Conservation (phyloP, 2,329 filamentous ascomycete genomes). For the Rutstroemia sp. region DNA sequence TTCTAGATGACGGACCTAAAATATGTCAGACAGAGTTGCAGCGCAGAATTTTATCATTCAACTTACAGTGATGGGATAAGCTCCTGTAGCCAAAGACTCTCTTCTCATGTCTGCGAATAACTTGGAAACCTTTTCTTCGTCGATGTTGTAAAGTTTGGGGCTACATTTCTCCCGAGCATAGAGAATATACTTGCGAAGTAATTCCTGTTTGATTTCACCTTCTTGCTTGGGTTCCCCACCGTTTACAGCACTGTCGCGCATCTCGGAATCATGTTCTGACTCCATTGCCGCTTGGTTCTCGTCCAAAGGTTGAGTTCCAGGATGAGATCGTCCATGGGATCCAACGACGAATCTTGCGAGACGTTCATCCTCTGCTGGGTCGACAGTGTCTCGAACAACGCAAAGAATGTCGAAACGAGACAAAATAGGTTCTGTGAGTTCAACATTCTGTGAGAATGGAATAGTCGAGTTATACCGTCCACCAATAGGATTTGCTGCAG, state of each 20-base stretch:
- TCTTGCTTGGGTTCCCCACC: constrained; percentile 43
- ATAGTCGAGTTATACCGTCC: constrained; percentile 95
- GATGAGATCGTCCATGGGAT: constrained; percentile 87
- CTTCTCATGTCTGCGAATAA: constrained; percentile 94
- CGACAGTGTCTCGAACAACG: constrained; percentile 91
- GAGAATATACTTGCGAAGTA: constrained; percentile 92
- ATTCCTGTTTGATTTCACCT: constrained; percentile 79
- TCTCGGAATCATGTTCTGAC: constrained; percentile 48
- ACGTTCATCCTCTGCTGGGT: constrained; percentile 85
- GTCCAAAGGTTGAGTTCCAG: constrained; percentile 43
- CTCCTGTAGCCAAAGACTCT: constrained; percentile 86
- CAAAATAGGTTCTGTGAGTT: constrained; percentile 92
- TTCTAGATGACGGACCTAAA: constrained; percentile 88
- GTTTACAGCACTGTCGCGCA: constrained; percentile 33
- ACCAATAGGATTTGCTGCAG: constrained; percentile 91
- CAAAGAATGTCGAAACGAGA: constrained; percentile 97
- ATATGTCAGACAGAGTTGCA: neutral
- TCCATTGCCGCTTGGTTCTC: constrained; percentile 51
- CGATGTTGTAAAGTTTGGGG: constrained; percentile 94
- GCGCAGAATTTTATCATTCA: neutral
- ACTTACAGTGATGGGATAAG: constrained; percentile 94
- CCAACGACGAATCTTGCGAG: constrained; percentile 92
- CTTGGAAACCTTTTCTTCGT: constrained; percentile 91
- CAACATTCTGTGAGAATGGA: constrained; percentile 92
- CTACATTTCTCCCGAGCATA: constrained; percentile 85